These are phyloP conservation scores for Pichia sp. DNA, from an alignment of 1,139 yeast species.

Conservation along the genomic window DNA sequence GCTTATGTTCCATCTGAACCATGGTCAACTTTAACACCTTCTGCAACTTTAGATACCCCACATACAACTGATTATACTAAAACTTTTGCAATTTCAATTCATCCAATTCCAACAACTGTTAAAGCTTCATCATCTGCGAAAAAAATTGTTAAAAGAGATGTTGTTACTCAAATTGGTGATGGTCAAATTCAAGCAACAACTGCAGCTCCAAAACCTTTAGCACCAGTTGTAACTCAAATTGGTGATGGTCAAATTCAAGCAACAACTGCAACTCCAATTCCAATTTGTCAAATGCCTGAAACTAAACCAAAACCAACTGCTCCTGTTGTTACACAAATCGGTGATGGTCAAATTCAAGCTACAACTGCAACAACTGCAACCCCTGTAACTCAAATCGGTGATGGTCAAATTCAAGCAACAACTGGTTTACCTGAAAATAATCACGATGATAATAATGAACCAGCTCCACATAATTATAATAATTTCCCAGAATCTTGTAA, in stretches of 20 bases:
- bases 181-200: constrained; percentile 41
- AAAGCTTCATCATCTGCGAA: constrained; percentile 19
- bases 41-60: constrained; percentile 49
- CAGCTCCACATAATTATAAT: constrained; percentile 13
- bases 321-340: constrained; percentile 32
- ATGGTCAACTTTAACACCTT: constrained; percentile 67
- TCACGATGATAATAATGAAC: constrained; percentile 33
- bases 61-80: constrained; percentile 48
- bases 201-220: constrained; percentile 17
- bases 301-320: constrained; percentile 17
- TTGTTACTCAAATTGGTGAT: constrained; percentile 35
- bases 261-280: constrained; percentile 27
- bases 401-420: constrained; percentile 53
- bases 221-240: constrained; percentile 35
- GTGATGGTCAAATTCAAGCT: constrained; percentile 36
- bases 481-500: constrained; percentile 42
- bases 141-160: constrained; percentile 23
- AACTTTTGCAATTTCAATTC: constrained; percentile 65
- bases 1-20: constrained; percentile 66
- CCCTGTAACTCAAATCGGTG: constrained; percentile 47
- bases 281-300: too few relatives aligned
- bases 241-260: constrained; percentile 32
- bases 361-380: constrained; percentile 26
- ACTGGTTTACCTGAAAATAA: constrained; percentile 35
- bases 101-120: constrained; percentile 39